phyloP scores from a whole-genome alignment of 805 yeast species.

The Komagataella ulmi region DNA sequence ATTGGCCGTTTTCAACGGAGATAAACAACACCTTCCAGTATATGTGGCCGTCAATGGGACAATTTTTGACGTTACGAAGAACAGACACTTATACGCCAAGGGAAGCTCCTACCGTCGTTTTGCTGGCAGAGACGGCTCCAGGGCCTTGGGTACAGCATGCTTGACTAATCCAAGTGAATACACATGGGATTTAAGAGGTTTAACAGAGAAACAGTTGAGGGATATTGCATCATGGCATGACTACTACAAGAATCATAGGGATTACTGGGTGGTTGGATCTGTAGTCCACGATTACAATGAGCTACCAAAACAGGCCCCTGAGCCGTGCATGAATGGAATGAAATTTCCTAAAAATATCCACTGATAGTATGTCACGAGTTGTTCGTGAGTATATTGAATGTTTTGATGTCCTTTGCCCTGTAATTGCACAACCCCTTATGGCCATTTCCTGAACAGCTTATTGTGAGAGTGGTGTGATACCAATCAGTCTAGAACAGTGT shows the following conservation, averaged over 20 bases:
- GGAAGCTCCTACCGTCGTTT: slow-evolving; percentile 40
- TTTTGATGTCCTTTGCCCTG: too few relatives aligned
- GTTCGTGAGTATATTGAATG: too few relatives aligned
- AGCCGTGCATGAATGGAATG: slow-evolving; percentile 22
- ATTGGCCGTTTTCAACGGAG: slow-evolving; percentile 38
- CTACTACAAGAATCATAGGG: slow-evolving; percentile 28
- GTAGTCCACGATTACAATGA: slow-evolving; percentile 27
- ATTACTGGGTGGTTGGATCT: slow-evolving; percentile 52
- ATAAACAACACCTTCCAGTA: slow-evolving; percentile 32
- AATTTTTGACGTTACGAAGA: slow-evolving; percentile 49
- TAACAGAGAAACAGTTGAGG: slow-evolving; percentile 20
- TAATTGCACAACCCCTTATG: too few relatives aligned
- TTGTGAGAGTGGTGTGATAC: too few relatives aligned
- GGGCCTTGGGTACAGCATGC: slow-evolving; percentile 65
- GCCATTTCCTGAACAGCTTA: too few relatives aligned
- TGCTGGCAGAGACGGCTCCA: slow-evolving; percentile 54
- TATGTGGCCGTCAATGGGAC: slow-evolving; percentile 46
- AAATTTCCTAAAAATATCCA: slow-evolving; percentile 4
- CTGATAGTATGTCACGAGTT: background rate
- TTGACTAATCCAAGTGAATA: slow-evolving; percentile 37
- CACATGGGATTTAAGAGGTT: slow-evolving; percentile 55
- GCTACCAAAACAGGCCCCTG: slow-evolving; percentile 34
- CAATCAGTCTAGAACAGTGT: too few relatives aligned
- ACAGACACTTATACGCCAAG: slow-evolving; percentile 42
- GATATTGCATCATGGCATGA: slow-evolving; percentile 37